phyloP scores from a whole-genome alignment of 257 asterid genomes.

The Solanum ossicruentum region DNA sequence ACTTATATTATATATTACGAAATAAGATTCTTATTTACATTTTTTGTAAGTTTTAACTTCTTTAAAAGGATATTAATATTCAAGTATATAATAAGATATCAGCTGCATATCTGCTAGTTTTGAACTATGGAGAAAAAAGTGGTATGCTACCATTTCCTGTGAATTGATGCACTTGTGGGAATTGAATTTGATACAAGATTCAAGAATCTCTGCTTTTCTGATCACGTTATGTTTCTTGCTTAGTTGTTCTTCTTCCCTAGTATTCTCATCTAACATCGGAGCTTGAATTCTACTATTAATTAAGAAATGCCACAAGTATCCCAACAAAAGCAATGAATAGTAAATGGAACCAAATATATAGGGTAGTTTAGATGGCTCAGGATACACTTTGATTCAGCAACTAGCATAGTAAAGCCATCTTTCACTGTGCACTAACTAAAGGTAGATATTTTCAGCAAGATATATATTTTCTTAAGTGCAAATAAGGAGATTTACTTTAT shows the following conservation, averaged over 20 bases:
- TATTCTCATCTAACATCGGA: neutral
- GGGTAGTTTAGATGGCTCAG: neutral
- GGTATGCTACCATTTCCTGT: neutral
- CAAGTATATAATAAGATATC: no score
- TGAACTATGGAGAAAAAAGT: neutral
- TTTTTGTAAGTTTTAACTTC: no score
- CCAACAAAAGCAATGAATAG: no score
- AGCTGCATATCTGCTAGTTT: neutral
- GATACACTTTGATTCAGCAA: neutral
- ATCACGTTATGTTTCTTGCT: neutral
- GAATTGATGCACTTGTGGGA: neutral
- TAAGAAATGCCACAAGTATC: neutral
- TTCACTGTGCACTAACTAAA: neutral
- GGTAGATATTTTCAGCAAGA: no score
- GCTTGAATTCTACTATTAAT: neutral
- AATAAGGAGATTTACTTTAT: no score
- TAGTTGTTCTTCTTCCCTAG: neutral
- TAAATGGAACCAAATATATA: neutral
- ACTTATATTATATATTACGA: no score
- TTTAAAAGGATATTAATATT: no score
- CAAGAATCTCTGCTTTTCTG: neutral
- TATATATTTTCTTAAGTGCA: no score
- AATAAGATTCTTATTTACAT: no score
- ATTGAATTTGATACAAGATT: neutral
- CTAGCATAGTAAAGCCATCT: neutral